phyloP scores from a whole-genome alignment of 352 stramenopile species.

The Globisporangium takayamanum region DNA sequence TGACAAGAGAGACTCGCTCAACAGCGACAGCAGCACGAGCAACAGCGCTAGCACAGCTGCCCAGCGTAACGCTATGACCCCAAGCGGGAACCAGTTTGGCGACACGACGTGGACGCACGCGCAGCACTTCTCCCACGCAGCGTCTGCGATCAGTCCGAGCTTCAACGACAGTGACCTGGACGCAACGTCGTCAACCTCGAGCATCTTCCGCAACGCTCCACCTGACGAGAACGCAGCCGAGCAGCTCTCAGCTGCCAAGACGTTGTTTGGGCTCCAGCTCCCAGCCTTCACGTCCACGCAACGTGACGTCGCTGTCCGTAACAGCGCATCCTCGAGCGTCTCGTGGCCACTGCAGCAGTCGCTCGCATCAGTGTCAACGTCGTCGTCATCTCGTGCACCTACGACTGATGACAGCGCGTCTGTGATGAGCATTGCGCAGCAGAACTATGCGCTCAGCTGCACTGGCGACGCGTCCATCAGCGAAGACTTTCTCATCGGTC shows the following conservation, averaged over 20 bases:
- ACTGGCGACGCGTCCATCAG: not conserved
- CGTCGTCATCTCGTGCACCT: too few relatives aligned
- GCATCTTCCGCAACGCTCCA: not conserved
- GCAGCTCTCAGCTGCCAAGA: conserved; percentile 2
- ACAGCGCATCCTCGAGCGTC: not conserved
- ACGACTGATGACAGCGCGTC: not conserved
- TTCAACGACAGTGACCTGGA: conserved; percentile 5
- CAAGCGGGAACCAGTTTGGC: conserved; percentile 6
- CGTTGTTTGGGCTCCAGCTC: conserved; percentile 7
- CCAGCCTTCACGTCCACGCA: conserved; percentile 1
- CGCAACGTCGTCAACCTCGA: not conserved
- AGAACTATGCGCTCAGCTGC: conserved; percentile 4
- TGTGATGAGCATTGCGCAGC: conserved; percentile 4
- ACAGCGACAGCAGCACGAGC: not conserved
- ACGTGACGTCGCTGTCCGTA: too few relatives aligned
- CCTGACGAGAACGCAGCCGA: not conserved
- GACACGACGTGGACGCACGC: conserved; percentile 10
- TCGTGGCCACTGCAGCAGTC: not conserved
- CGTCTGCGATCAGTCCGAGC: conserved; percentile 9
- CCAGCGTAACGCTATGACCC: not conserved
- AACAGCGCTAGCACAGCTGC: not conserved
- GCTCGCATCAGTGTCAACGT: not conserved
- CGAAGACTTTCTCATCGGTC: conserved; percentile 3
- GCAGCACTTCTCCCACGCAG: conserved; percentile 13
- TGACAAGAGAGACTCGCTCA: not conserved